These are phyloP conservation scores for Dispira simplex DNA, from an alignment of 192 early-diverging fungal genomes.

Conservation along the genomic window DNA sequence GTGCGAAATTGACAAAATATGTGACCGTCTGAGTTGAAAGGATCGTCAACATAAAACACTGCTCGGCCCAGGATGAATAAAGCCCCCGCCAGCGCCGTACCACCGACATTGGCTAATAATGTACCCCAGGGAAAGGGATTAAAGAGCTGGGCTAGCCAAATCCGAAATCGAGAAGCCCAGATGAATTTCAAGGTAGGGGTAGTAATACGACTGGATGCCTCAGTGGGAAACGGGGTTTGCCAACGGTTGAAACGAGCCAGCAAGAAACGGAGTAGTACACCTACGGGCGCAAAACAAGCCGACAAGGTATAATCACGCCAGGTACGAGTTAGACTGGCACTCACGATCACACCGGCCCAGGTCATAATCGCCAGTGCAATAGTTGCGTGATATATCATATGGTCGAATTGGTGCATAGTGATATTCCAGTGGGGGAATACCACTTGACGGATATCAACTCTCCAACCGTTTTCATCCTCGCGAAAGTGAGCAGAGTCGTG, in stretches of 20 bases:
- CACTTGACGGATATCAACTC: not conserved
- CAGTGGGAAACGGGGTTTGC: no score
- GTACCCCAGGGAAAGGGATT: slow-evolving; percentile 23
- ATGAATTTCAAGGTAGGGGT: not conserved
- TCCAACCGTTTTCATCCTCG: not conserved
- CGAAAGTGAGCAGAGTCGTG: not conserved
- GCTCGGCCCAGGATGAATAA: slow-evolving; percentile 20
- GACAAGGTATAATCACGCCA: slow-evolving; percentile 9
- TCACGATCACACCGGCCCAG: slow-evolving; percentile 6
- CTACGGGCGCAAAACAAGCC: slow-evolving; percentile 8
- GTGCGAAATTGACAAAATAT: slow-evolving; percentile 14
- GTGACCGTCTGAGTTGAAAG: not conserved
- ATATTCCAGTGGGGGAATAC: not conserved
- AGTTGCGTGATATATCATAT: not conserved
- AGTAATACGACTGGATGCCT: no score
- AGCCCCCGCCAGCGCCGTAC: slow-evolving; percentile 17
- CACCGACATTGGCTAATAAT: slow-evolving; percentile 21
- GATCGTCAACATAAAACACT: slow-evolving; percentile 12
- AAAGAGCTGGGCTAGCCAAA: not conserved
- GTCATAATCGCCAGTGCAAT: not conserved
- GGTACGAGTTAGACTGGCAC: not conserved
- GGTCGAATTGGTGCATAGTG: not conserved
- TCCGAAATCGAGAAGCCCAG: not conserved
- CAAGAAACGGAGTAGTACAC: not conserved
- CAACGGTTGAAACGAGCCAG: slow-evolving; percentile 4